phyloP scores from a whole-genome alignment of 2,329 filamentous ascomycete genomes.

The Venturia aucupariae region DNA sequence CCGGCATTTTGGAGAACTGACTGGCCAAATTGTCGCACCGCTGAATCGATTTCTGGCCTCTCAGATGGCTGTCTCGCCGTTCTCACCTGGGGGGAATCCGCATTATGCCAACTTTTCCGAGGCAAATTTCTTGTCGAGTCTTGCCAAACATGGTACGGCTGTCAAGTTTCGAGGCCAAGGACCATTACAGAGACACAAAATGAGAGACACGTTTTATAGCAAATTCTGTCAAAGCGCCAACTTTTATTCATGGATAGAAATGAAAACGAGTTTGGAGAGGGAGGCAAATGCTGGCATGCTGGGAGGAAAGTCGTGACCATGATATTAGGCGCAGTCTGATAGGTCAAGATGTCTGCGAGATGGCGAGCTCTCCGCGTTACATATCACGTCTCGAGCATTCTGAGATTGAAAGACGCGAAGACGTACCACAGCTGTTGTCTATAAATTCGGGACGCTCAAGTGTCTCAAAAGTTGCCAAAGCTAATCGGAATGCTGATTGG shows the following conservation, averaged over 20 bases:
- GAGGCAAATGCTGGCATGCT: conserved; percentile 31
- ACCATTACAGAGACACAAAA: conserved; percentile 29
- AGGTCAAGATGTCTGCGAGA: not conserved
- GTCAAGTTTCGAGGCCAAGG: conserved; percentile 30
- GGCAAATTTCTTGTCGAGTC: conserved; percentile 28
- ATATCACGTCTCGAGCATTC: too few relatives aligned
- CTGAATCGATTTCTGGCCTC: conserved; percentile 33
- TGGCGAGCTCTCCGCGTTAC: not conserved
- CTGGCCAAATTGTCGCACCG: conserved; percentile 32
- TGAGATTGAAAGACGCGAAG: too few relatives aligned
- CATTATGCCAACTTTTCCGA: conserved; percentile 31
- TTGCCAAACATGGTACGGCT: conserved; percentile 30
- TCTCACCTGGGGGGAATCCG: conserved; percentile 27
- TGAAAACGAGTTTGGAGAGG: conserved; percentile 32
- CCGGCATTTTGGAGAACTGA: conserved; percentile 33
- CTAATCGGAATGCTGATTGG: too few relatives aligned
- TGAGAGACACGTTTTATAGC: conserved; percentile 29
- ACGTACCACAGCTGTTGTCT: too few relatives aligned
- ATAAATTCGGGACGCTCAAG: too few relatives aligned
- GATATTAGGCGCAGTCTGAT: not conserved
- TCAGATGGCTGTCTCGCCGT: conserved; percentile 19
- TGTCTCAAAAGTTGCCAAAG: too few relatives aligned
- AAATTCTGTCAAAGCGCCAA: conserved; percentile 30
- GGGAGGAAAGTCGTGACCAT: conserved; percentile 15
- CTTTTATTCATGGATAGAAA: conserved; percentile 34